Base-by-base conservation (phyloP, 257 asterid genomes). In the Solanum medicagineum region DNA sequence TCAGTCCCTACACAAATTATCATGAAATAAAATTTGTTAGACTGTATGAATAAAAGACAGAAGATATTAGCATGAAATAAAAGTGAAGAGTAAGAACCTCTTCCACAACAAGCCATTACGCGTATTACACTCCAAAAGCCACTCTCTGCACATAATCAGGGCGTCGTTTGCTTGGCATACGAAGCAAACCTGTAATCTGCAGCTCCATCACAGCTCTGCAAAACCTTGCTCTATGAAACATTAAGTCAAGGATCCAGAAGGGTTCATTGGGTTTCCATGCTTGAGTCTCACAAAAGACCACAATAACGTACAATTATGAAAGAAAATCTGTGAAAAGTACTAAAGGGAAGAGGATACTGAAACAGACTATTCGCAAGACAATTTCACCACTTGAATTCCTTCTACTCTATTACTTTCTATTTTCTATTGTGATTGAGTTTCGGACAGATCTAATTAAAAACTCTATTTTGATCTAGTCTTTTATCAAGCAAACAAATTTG, bases 111-210 rank as follows among this genome's bases (percentile, higher is more conserved):
- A 0, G 47, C 53, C 80, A 70, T 42, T 20, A 70, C 1, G 7
- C 32, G 1, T 70, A 63, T 68, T 53, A 96, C 83, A 94, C 89
- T 83, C 98, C 99, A 85, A 97, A 97, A 19, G 96, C 98, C 84
- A 92, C 95, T 85, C 98, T 93, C 90, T 95, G 99, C 86, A 97
- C 96, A 80, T 82, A 97, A 91, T 97, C 98, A 7, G 98, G 98
- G 22, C 99, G 97, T 81, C 98, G 90, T 91, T 93, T 97, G 92
- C 94, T 93, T 83, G 98, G 99, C 96, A 93, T 91, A 83, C 98
- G 95, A 17, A 97, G 92, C 81, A 97, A 90, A 47, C 99, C 99
- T 17, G 94, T 90, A 44, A 95, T 93, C 89, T 97, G 99, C 69
- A 95, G 93, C 91, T 97, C 99, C 19, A 87, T 87, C 36, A 95